phyloP scores from a whole-genome alignment of 2,329 filamentous ascomycete genomes.

The Colletotrichum sp. region DNA sequence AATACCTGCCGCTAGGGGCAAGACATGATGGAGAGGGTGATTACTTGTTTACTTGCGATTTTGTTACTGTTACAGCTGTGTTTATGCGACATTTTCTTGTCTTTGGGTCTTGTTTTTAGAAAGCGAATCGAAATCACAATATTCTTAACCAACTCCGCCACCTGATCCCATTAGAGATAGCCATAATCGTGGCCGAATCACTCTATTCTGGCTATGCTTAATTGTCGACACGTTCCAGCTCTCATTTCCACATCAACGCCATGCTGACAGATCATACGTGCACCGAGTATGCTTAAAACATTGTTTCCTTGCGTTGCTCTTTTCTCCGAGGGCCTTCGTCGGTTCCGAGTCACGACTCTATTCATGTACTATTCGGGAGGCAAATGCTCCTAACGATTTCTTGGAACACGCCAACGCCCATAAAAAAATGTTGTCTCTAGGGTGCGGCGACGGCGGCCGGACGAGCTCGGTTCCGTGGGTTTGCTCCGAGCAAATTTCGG shows the following conservation, averaged over 20 bases:
- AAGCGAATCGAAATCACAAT: neutral
- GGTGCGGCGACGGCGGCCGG: neutral
- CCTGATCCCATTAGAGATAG: fast-evolving
- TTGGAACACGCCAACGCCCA: fast-evolving
- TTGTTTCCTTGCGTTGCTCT: neutral
- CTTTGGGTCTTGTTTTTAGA: neutral
- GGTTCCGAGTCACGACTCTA: fast-evolving
- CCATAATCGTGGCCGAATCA: fast-evolving
- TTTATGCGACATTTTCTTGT: neutral
- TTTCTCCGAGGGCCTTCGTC: fast-evolving
- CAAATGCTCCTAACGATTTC: neutral
- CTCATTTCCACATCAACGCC: neutral
- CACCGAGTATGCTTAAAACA: neutral
- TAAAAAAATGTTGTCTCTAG: neutral
- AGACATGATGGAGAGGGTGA: fast-evolving
- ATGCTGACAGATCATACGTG: neutral
- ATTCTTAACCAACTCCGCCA: neutral
- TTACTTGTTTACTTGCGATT: neutral
- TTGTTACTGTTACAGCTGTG: neutral
- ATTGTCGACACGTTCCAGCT: fast-evolving
- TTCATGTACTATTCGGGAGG: fast-evolving
- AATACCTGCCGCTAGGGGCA: neutral
- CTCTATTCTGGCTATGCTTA: neutral
- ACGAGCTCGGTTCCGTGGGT: neutral
- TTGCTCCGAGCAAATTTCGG: neutral